phyloP scores from a whole-genome alignment of 2,329 filamentous ascomycete species.

The Colletotrichum higginsianum region DNA sequence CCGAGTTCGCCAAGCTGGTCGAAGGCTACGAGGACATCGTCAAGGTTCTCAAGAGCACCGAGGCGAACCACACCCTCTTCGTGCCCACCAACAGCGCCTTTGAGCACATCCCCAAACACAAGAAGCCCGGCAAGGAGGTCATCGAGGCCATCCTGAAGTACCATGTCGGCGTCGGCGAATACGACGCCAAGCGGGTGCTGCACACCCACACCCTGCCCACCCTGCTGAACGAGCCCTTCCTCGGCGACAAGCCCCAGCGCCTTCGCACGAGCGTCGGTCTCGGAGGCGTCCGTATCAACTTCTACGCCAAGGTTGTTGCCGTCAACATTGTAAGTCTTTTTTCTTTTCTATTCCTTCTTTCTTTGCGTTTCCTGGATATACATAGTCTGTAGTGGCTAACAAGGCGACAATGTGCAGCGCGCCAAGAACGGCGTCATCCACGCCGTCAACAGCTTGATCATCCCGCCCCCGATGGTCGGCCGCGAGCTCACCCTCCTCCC shows the following conservation, averaged over 20 bases:
- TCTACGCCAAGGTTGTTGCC: slow-evolving; percentile 79
- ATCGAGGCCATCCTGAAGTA: slow-evolving; percentile 80
- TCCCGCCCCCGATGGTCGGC: slow-evolving; percentile 79
- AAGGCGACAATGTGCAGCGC: slow-evolving; percentile 53
- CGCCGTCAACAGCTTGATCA: slow-evolving; percentile 79
- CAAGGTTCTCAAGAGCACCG: slow-evolving; percentile 80
- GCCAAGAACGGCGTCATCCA: slow-evolving; percentile 88
- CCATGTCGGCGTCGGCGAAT: slow-evolving; percentile 79
- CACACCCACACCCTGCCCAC: slow-evolving; percentile 83
- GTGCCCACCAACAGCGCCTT: slow-evolving; percentile 85
- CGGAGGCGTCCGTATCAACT: slow-evolving; percentile 80
- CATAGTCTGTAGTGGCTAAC: neutral
- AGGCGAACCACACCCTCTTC: slow-evolving; percentile 84
- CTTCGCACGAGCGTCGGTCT: slow-evolving; percentile 76
- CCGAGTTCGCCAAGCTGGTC: slow-evolving; percentile 82
- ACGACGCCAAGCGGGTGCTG: slow-evolving; percentile 77
- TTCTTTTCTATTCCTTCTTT: neutral
- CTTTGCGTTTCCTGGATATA: no score
- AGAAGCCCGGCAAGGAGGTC: slow-evolving; percentile 78
- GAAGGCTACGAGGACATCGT: slow-evolving; percentile 81
- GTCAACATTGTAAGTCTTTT: slow-evolving; percentile 76
- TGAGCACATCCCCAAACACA: slow-evolving; percentile 67
- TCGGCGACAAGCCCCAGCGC: slow-evolving; percentile 80
- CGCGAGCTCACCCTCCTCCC: slow-evolving; percentile 76
- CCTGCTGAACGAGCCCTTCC: slow-evolving; percentile 67